phyloP scores from a whole-genome alignment of 2,329 filamentous ascomycete species.

The Aspergillus costaricaensis region DNA sequence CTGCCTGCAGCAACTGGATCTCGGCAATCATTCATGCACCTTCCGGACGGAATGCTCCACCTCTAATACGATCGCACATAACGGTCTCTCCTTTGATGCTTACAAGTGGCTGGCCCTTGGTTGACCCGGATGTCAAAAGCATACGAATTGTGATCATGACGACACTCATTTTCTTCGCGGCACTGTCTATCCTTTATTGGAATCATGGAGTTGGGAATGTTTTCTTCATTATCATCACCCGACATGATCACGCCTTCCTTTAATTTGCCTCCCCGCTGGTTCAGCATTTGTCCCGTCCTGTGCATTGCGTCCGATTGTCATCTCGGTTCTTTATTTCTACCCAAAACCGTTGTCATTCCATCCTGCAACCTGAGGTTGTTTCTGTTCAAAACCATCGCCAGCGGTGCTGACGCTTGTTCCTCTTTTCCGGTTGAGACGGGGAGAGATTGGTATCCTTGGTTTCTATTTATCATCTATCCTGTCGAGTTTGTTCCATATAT shows the following conservation, averaged over 20 bases:
- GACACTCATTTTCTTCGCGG: slow-evolving; percentile 25
- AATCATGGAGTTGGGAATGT: slow-evolving; percentile 24
- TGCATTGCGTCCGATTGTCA: slow-evolving; percentile 15
- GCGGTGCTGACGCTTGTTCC: slow-evolving; percentile 20
- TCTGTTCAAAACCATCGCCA: slow-evolving; percentile 5
- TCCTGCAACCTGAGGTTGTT: slow-evolving; percentile 10
- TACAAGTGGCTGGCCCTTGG: slow-evolving; percentile 31
- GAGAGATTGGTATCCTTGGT: slow-evolving; percentile 3
- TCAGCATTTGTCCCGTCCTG: slow-evolving; percentile 10
- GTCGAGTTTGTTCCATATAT: slow-evolving; percentile 6
- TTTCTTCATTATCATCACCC: slow-evolving; percentile 17
- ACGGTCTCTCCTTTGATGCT: slow-evolving; percentile 27
- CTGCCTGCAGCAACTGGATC: slow-evolving; percentile 4
- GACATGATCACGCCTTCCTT: slow-evolving; percentile 23
- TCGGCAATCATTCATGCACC: neutral
- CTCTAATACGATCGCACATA: slow-evolving; percentile 24
- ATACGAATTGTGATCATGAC: slow-evolving; percentile 29
- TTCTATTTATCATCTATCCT: slow-evolving; percentile 9
- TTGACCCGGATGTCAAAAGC: slow-evolving; percentile 33
- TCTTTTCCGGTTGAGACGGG: slow-evolving; percentile 1
- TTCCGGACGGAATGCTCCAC: slow-evolving; percentile 11
- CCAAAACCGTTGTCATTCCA: slow-evolving; percentile 1
- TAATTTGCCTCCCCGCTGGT: slow-evolving; percentile 13
- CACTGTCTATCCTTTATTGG: slow-evolving; percentile 25
- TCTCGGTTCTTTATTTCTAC: slow-evolving; percentile 14